Evolutionary conservation across 345 rosid genomes (phyloP), one percentile per base, ranked within the genome.

Genomic region (Rhizophora mangle): DNA sequence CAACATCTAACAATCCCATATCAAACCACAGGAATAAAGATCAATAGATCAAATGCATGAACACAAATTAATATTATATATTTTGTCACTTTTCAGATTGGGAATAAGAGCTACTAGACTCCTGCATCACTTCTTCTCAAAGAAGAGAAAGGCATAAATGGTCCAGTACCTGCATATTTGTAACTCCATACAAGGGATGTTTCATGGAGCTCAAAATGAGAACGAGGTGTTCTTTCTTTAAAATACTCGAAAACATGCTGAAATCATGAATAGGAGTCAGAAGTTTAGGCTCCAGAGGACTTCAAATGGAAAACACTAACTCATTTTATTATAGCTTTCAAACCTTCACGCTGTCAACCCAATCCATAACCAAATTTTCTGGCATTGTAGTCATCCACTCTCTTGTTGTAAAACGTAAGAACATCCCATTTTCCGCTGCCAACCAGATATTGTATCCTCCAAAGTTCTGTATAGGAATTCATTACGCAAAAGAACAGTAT

Each of bases 361-460:
- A 85, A 65, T 83, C 87, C 87, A 85, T 81, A 32, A 76, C 81
- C 56, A 83, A 73, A 69, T 77, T 80, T 68, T 85, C 89, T 11
- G 89, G 89, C 89, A 85, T 85, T 47, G 87, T 85, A 31, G 85
- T 85, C 87, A 83, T 83, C 89, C 89, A 85, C 20, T 83, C 85
- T 67, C 82, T 81, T 0, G 31, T 30, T 47, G 87, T 75, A 30
- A 55, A 68, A 26, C 89, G 87, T 55, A 85, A 65, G 65, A 83
- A 85, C 87, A 85, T 85, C 57, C 89, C 89, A 67, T 85, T 81
- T 80, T 85, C 89, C 52, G 87, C 89, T 52, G 89, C 89, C 81
- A 85, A 70, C 89, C 89, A 85, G 80, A 85, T 59, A 27, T 79
- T 65, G 78, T 77, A 85, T 59, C 80, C 87, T 13, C 79, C 82